A percentile compares a stretch with the other conserved stretches of the same genome.
phyloP scores from a whole-genome alignment of 2,329 filamentous ascomycete species.

The Diaporthe ampelina region DNA sequence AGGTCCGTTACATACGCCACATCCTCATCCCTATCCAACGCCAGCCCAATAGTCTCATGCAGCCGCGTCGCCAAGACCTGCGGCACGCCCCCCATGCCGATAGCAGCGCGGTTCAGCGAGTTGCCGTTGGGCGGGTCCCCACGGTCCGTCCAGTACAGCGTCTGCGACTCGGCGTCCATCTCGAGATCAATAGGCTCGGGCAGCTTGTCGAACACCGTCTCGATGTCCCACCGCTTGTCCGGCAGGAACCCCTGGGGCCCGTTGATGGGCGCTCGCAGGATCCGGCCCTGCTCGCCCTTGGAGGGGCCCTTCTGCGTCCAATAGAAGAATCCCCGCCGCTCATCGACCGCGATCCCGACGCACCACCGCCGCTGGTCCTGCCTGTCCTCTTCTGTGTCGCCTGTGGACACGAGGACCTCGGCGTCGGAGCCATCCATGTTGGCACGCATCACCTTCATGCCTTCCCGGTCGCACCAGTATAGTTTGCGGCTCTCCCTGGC shows the following conservation, averaged over 20 bases:
- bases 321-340: conserved; percentile 60
- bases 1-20: conserved; percentile 38
- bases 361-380: conserved; percentile 61
- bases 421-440: conserved; percentile 55
- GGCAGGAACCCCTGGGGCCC: conserved; percentile 50
- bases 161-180: conserved; percentile 59
- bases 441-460: conserved; percentile 55
- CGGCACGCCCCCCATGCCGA: conserved; percentile 35
- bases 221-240: conserved; percentile 56
- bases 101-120: conserved; percentile 59
- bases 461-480: conserved; percentile 61
- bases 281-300: conserved; percentile 65
- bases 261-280: conserved; percentile 63
- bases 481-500: conserved; percentile 50
- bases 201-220: conserved; percentile 57
- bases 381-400: conserved; percentile 40
- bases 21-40: conserved; percentile 33
- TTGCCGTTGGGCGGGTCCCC: conserved; percentile 70
- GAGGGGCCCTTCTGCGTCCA: conserved; percentile 72
- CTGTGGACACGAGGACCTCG: conserved; percentile 54
- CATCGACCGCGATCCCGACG: conserved; percentile 66
- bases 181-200: conserved; percentile 72
- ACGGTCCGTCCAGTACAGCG: conserved; percentile 73
- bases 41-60: conserved; percentile 38
- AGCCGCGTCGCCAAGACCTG: conserved; percentile 37